These are phyloP conservation scores for Simplicillium sp. DNA, from an alignment of 2,329 filamentous ascomycete species.

Conservation along the genomic window DNA sequence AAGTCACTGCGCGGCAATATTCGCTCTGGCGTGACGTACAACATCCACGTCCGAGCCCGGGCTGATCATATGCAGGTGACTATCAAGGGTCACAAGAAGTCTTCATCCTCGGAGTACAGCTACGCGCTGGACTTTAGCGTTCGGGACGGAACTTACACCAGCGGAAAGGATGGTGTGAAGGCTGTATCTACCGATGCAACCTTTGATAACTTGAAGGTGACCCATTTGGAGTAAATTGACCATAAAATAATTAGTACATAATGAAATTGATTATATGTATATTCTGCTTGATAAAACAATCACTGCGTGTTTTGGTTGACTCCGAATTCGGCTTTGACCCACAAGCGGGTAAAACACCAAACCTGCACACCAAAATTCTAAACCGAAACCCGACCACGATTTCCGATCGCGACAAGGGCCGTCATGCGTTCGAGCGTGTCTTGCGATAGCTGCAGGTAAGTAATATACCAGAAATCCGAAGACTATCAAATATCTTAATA, in stretches of 20 bases:
- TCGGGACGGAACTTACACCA: constrained; percentile 2
- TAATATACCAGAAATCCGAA: neutral
- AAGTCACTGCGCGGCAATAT: neutral
- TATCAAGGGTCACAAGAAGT: neutral
- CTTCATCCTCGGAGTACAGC: neutral
- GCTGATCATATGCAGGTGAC: constrained; percentile 1
- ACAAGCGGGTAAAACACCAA: neutral
- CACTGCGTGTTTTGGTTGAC: too few relatives aligned
- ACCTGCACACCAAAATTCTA: constrained; percentile 1
- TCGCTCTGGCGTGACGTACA: constrained; percentile 2
- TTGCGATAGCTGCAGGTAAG: constrained; percentile 23
- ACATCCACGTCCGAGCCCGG: constrained; percentile 1
- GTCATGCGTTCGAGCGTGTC: constrained; percentile 24
- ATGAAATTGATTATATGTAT: neutral
- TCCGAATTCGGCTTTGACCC: constrained; percentile 3
- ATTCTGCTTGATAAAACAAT: too few relatives aligned
- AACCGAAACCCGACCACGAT: constrained; percentile 4
- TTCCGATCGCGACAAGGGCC: neutral
- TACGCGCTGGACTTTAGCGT: constrained; percentile 4
- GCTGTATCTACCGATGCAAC: constrained; percentile 3
- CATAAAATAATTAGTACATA: neutral
- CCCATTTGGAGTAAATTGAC: neutral
- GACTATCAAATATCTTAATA: neutral
- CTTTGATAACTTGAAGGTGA: constrained; percentile 6
- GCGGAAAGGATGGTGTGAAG: constrained; percentile 5